Conservation (phyloP, 495 filamentous ascomycete genomes). For the Tuber calosporum region DNA sequence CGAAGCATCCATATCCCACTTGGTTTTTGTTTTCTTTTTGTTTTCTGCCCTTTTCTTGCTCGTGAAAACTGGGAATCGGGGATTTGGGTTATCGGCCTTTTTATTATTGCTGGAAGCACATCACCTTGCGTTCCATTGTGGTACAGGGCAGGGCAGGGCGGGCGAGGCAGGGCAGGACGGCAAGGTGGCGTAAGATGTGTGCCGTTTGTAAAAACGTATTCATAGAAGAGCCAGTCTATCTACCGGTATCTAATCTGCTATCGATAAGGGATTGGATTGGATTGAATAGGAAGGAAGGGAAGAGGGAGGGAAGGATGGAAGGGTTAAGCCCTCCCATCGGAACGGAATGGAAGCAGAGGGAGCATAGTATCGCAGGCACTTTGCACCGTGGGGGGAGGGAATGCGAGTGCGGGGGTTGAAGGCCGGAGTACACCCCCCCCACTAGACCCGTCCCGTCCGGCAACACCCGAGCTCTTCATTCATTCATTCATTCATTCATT, state of each 20-base stretch:
- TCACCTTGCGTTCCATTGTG: background rate
- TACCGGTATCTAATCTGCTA: background rate
- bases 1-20: slow-evolving; percentile 4
- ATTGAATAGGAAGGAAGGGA: background rate
- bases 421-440: background rate
- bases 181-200: background rate
- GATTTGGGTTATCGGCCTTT: background rate
- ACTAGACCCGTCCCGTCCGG: background rate
- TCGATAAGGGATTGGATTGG: background rate
- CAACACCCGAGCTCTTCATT: background rate
- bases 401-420: background rate
- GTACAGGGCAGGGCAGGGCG: background rate
- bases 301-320: background rate
- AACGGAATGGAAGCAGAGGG: background rate
- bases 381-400: background rate
- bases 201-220: slow-evolving; percentile 6
- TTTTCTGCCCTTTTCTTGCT: background rate
- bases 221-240: background rate
- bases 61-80: slow-evolving; percentile 1
- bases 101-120: background rate
- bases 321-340: background rate
- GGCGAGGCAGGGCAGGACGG: background rate
- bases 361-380: too few species aligned
- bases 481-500: background rate
- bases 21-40: background rate